phyloP scores from a whole-genome alignment of 2,329 filamentous ascomycete species.

The Fusarium sp. region DNA sequence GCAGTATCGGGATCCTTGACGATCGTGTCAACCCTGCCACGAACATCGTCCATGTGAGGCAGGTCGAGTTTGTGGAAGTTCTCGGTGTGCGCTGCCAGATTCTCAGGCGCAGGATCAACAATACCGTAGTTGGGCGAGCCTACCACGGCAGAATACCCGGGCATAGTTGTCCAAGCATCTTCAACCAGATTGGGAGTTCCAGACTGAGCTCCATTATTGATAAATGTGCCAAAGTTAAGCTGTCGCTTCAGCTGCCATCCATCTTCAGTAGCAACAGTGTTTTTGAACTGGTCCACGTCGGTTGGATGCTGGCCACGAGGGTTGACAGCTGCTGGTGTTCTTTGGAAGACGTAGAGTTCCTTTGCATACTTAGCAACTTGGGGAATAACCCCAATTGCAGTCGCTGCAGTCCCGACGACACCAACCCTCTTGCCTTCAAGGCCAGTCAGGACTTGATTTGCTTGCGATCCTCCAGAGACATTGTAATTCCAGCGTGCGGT shows the following conservation, averaged over 20 bases:
- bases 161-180: neutral
- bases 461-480: neutral
- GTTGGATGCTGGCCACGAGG: slow-evolving; percentile 10
- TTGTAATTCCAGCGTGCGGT: neutral
- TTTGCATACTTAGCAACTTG: slow-evolving; percentile 11
- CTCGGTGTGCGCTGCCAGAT: neutral
- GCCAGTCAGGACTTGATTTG: neutral
- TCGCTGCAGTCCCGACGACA: neutral
- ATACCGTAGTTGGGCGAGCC: neutral
- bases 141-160: neutral
- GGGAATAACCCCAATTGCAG: slow-evolving; percentile 1
- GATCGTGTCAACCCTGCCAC: neutral
- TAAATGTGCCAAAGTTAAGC: neutral
- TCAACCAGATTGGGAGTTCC: neutral
- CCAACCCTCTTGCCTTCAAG: neutral
- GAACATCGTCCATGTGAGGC: neutral
- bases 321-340: slow-evolving; percentile 14
- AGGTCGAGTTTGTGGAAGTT: neutral
- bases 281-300: neutral
- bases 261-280: neutral
- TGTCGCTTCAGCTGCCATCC: neutral
- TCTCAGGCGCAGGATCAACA: neutral
- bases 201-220: neutral
- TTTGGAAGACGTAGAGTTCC: slow-evolving; percentile 18
- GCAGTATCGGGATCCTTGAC: neutral